Evolutionary conservation across 2,329 filamentous ascomycete species (phyloP).

Genomic region (Diaporthe caulivora): DNA sequence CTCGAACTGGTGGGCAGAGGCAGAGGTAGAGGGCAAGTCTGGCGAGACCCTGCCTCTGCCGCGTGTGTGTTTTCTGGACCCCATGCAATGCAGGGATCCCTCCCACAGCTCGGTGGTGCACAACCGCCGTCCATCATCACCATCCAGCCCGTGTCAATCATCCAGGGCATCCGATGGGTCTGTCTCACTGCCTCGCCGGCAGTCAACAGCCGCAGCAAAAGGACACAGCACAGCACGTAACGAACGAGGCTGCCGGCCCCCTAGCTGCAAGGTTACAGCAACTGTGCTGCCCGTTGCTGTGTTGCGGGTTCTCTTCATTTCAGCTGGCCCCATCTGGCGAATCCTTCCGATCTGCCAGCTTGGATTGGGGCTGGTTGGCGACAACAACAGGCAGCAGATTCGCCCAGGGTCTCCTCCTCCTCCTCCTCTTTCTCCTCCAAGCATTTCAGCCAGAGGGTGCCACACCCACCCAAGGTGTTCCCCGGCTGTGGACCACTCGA

Average conservation of each 20-base stretch:
- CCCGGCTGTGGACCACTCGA: constrained; percentile 1
- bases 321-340: constrained; percentile 28
- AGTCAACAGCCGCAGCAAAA: constrained; percentile 14
- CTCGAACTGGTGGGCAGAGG: constrained; percentile 30
- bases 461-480: neutral
- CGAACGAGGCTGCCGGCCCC: neutral
- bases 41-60: too few species aligned
- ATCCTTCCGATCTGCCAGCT: constrained; percentile 22
- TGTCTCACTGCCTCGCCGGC: neutral
- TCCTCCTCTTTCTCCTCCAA: neutral
- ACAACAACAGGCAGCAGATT: too few species aligned
- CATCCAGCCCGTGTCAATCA: neutral
- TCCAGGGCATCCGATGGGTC: neutral
- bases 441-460: neutral
- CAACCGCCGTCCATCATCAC: neutral
- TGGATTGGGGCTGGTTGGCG: constrained; percentile 20
- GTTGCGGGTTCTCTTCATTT: constrained; percentile 28
- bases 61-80: neutral
- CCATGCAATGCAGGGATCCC: neutral
- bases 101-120: neutral
- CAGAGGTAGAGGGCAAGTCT: too few species aligned
- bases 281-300: neutral
- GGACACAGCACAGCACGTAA: neutral
- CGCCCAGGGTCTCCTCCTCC: too few species aligned
- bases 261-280: neutral